Percentiles rank a stretch among this genome's conserved stretches.
phyloP scores from a whole-genome alignment of 495 filamentous ascomycete species.

The Aspergillus biplanus region DNA sequence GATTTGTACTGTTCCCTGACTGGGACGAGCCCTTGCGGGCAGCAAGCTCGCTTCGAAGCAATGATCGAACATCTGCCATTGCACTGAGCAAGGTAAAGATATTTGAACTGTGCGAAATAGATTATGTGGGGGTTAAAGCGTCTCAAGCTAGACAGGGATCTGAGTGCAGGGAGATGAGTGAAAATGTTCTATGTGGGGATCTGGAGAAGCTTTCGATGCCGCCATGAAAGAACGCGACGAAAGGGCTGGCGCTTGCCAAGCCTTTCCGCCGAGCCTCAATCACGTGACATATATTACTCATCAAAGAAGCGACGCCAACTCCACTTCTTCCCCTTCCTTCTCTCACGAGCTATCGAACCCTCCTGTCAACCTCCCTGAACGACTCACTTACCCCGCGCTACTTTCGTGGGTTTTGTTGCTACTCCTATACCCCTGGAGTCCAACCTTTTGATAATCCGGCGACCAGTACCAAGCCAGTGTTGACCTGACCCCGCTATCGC shows the following conservation, averaged over 20 bases:
- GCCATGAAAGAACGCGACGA: slow-evolving; percentile 25
- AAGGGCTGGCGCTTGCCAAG: slow-evolving; percentile 28
- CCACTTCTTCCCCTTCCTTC: slow-evolving; percentile 20
- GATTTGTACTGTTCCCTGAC: slow-evolving; percentile 42
- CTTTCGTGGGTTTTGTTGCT: background rate
- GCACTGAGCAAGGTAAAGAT: slow-evolving; percentile 1
- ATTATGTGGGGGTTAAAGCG: background rate
- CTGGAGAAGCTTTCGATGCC: slow-evolving; percentile 26
- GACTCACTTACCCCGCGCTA: slow-evolving; percentile 1
- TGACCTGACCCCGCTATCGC: slow-evolving; percentile 44
- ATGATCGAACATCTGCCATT: slow-evolving; percentile 85
- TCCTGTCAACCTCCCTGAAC: slow-evolving; percentile 12
- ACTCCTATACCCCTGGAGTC: background rate
- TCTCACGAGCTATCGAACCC: slow-evolving; percentile 17
- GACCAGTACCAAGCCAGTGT: slow-evolving; percentile 12
- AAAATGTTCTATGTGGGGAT: slow-evolving; percentile 27
- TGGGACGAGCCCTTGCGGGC: slow-evolving; percentile 66
- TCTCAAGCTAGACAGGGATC: background rate
- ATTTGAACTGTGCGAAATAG: background rate
- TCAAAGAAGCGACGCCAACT: slow-evolving; percentile 17
- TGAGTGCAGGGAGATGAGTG: slow-evolving; percentile 7
- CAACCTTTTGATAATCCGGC: background rate
- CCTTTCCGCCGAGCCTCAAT: slow-evolving; percentile 26
- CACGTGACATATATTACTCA: slow-evolving; percentile 29
- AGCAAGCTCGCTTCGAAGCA: slow-evolving; percentile 80